Evolutionary conservation across 371 early-diverging fungal genomes (phyloP).

Genomic region (Actinomucor elegans): DNA sequence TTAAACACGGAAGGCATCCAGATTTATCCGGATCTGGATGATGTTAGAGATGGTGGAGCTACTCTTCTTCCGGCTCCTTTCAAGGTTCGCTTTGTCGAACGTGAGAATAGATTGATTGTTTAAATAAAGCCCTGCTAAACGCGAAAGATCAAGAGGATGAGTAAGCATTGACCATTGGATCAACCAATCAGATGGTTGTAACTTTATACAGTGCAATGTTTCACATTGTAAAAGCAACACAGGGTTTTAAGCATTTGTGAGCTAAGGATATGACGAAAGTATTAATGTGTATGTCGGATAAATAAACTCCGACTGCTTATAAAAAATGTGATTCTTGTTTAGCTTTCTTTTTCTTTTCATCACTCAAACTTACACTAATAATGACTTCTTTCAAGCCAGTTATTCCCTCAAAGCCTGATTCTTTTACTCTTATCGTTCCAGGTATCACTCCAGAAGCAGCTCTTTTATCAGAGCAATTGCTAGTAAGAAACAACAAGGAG

Average conservation of each 20-base stretch:
- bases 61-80: conserved; percentile 7
- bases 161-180: no score
- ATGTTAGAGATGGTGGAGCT: conserved; percentile 7
- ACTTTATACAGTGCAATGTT: no score
- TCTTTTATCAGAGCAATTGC: conserved; percentile 29
- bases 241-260: no score
- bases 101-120: conserved; percentile 4
- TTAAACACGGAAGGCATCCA: not conserved
- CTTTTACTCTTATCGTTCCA: conserved; percentile 33
- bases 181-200: no score
- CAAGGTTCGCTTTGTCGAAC: conserved; percentile 16
- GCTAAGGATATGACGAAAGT: no score
- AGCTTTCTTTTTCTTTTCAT: not conserved
- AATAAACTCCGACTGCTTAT: no score
- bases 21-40: conserved; percentile 13
- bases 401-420: conserved; percentile 8
- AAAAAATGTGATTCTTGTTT: no score
- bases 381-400: conserved; percentile 19
- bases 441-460: conserved; percentile 35
- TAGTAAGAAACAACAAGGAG: conserved; percentile 35
- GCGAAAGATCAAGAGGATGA: no score
- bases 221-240: no score
- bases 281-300: no score
- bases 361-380: conserved; percentile 1
- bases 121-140: not conserved